Conservation (phyloP, 306 rosid genomes). For the Erythrophleum fordii region DNA sequence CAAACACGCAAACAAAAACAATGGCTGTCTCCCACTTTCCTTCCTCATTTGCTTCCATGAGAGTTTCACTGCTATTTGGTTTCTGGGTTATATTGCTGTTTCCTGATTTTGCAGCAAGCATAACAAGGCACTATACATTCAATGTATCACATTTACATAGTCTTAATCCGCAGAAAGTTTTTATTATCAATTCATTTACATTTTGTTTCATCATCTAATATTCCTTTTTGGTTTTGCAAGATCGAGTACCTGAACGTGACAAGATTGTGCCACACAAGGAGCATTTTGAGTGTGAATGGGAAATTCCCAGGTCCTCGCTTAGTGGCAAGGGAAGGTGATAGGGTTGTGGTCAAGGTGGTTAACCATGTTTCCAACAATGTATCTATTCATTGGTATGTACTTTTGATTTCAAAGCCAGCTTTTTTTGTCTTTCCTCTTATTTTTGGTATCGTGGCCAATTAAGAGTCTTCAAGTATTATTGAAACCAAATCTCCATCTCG, state of each 20-base stretch:
- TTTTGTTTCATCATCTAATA: not conserved
- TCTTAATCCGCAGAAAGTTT: conserved; percentile 2
- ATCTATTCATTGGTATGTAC: conserved; percentile 77
- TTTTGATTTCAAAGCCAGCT: no score
- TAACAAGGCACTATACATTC: conserved; percentile 78
- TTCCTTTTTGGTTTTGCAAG: conserved; percentile 36
- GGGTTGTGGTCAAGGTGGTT: conserved; percentile 62
- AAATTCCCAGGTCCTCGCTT: conserved; percentile 77
- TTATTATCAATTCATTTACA: not conserved
- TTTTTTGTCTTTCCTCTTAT: no score
- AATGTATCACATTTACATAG: conserved; percentile 50
- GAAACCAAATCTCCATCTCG: no score
- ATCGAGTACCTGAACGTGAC: conserved; percentile 63
- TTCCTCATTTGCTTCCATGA: conserved; percentile 28
- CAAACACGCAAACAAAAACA: conserved; percentile 6
- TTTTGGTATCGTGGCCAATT: no score
- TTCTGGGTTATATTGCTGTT: conserved; percentile 40
- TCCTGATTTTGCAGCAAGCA: conserved; percentile 57
- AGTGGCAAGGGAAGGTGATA: conserved; percentile 85
- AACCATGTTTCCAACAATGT: conserved; percentile 70
- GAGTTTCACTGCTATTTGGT: conserved; percentile 39
- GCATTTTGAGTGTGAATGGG: conserved; percentile 65
- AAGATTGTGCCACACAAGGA: conserved; percentile 77
- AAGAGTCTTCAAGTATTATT: no score
- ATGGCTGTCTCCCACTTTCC: conserved; percentile 46